Evolutionary conservation across 1,284 basidiomycete species (phyloP).

Genomic region (Marasmius oreades): DNA sequence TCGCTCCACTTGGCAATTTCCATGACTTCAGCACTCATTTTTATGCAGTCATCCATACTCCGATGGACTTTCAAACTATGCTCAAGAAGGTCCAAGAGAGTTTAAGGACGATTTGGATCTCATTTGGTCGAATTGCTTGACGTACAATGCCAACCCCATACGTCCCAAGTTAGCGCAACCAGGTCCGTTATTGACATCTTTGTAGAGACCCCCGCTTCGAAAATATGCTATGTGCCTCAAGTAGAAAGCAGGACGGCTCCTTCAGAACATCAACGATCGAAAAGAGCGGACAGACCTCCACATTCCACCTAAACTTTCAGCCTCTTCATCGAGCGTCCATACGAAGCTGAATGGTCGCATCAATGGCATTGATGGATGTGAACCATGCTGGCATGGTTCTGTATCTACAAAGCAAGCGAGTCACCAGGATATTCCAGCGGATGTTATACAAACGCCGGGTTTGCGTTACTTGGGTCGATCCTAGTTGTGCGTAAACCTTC

Average conservation of each 20-base stretch:
- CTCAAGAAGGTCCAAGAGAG: constrained; percentile 90
- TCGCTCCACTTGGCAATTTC: constrained; percentile 21
- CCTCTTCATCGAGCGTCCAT: constrained; percentile 16
- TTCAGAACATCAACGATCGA: constrained; percentile 86
- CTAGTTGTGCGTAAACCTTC: constrained; percentile 39
- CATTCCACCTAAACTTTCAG: constrained; percentile 50
- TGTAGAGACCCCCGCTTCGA: constrained; percentile 74
- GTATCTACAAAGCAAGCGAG: too few species aligned
- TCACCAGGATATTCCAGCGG: too few species aligned
- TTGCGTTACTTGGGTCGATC: constrained; percentile 9
- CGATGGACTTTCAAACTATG: constrained; percentile 96
- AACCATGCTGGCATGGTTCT: constrained; percentile 7
- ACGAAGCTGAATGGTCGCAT: constrained; percentile 24
- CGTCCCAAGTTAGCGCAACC: constrained; percentile 23
- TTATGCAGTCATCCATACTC: constrained; percentile 73
- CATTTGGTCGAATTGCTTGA: constrained; percentile 95
- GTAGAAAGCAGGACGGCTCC: constrained; percentile 77
- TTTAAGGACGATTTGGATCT: constrained; percentile 93
- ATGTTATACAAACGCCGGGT: too few species aligned
- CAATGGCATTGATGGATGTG: constrained; percentile 26
- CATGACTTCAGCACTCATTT: constrained; percentile 9
- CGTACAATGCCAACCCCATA: constrained; percentile 90
- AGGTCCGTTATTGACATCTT: constrained; percentile 1
- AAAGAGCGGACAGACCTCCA: constrained; percentile 70
- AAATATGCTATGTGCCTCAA: constrained; percentile 74